A percentile compares a stretch with the other conserved stretches of the same genome.
phyloP scores from a whole-genome alignment of 495 filamentous ascomycete genomes.

The Penicillium taxi region DNA sequence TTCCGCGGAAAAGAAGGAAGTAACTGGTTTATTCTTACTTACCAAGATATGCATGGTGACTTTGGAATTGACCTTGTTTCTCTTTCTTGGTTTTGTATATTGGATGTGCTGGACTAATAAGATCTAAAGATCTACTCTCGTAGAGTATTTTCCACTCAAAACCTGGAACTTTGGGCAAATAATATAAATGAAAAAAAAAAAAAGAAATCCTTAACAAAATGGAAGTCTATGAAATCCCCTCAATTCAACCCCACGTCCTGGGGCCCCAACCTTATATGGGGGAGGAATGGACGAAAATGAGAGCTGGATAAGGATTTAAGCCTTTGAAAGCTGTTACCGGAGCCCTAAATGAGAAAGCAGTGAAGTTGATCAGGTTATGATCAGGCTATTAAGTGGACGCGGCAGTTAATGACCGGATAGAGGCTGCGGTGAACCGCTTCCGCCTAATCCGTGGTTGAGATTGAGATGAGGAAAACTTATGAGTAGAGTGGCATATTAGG shows the following conservation, averaged over 20 bases:
- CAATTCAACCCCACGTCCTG: conserved; percentile 2
- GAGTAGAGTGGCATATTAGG: no score
- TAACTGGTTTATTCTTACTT: conserved; percentile 15
- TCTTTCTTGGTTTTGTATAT: background rate
- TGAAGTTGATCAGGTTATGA: conserved; percentile 5
- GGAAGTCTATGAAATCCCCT: no score
- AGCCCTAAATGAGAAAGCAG: conserved; percentile 2
- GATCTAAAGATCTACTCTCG: no score
- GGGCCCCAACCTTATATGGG: conserved; percentile 14
- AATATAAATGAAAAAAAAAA: background rate
- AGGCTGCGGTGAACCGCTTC: conserved; percentile 34
- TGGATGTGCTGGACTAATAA: no score
- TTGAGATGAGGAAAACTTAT: background rate
- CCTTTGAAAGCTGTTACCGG: conserved; percentile 11
- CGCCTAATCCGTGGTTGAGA: conserved; percentile 4
- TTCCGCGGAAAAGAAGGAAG: conserved; percentile 10
- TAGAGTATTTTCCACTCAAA: no score
- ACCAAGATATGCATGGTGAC: conserved; percentile 42
- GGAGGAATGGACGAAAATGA: no score
- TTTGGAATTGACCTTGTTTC: background rate
- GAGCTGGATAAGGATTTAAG: conserved; percentile 19
- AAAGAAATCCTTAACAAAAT: no score
- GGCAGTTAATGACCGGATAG: conserved; percentile 27
- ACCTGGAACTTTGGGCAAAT: background rate
- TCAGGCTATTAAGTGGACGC: no score